Evolutionary conservation across 768 basidiomycete genomes (phyloP).

Genomic region (Coprinopsis sp.): DNA sequence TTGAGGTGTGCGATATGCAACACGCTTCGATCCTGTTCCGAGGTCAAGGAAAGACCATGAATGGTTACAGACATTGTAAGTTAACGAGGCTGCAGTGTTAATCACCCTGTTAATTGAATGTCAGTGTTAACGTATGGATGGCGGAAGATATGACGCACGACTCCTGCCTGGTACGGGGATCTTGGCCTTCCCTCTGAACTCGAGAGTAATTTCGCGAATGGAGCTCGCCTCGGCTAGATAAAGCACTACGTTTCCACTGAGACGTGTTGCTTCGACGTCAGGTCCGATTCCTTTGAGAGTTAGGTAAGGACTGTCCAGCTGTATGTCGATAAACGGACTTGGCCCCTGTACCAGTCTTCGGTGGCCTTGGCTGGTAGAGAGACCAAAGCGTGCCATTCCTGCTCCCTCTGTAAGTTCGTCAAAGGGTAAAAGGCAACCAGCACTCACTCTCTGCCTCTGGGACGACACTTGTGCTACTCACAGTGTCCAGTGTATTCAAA

Average conservation of each 20-base stretch:
- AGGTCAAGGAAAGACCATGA: conserved; percentile 88
- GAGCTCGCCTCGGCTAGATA: conserved; percentile 78
- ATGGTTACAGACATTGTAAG: conserved; percentile 69
- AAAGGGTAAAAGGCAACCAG: too few relatives aligned
- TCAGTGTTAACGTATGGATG: conserved; percentile 11
- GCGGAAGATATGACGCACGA: conserved; percentile 40
- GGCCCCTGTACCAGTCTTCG: too few relatives aligned
- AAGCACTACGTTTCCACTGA: conserved; percentile 79
- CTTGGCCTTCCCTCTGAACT: conserved; percentile 78
- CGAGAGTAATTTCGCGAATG: conserved; percentile 78
- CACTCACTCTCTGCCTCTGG: too few relatives aligned
- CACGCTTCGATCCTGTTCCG: conserved; percentile 52
- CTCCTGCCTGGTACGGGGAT: conserved; percentile 57
- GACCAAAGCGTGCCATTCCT: too few relatives aligned
- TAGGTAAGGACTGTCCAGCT: conserved; percentile 66
- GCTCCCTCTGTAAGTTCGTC: too few relatives aligned
- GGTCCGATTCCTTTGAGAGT: conserved; percentile 73
- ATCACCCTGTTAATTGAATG: conserved; percentile 28
- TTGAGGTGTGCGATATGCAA: conserved; percentile 83
- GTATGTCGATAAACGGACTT: conserved; percentile 83
- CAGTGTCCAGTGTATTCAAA: too few relatives aligned
- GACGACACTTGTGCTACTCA: too few relatives aligned
- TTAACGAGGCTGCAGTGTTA: conserved; percentile 42
- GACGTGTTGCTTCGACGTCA: conserved; percentile 77
- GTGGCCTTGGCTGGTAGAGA: too few relatives aligned